These are phyloP conservation scores for Pinus taeda DNA, from an alignment of 75 land plant species.

Conservation along the genomic window DNA sequence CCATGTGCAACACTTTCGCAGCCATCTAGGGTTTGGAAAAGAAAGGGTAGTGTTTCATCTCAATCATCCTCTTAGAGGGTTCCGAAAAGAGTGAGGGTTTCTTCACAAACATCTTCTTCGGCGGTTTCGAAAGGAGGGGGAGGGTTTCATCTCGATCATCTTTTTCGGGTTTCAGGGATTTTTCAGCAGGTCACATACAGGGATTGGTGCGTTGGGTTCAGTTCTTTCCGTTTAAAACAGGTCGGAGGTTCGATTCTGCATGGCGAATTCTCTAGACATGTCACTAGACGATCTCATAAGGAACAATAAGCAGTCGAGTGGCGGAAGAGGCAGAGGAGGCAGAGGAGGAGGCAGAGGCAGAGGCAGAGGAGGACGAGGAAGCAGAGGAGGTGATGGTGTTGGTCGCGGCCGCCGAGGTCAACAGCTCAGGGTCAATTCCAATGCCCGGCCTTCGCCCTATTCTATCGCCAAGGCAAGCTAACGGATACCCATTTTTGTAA, in stretches of 20 bases:
- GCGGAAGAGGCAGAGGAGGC: slow-evolving; percentile 4
- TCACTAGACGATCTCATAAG: slow-evolving; percentile 44
- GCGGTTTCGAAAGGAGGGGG: not conserved
- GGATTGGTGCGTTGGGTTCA: not conserved
- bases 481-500: not conserved
- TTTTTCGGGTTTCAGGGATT: not conserved
- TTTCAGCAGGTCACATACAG: too few relatives aligned
- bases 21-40: not conserved
- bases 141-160: not conserved
- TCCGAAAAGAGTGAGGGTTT: not conserved
- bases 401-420: not conserved
- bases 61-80: not conserved
- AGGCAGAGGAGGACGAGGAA: not conserved
- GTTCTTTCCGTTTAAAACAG: not conserved
- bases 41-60: not conserved
- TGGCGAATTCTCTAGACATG: slow-evolving; percentile 36
- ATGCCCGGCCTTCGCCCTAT: not conserved
- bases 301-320: slow-evolving; percentile 34
- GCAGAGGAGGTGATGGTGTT: not conserved
- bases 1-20: not conserved
- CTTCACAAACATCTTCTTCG: not conserved
- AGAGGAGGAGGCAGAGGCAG: slow-evolving; percentile 2
- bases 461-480: slow-evolving; percentile 13
- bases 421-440: slow-evolving; percentile 5
- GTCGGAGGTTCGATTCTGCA: slow-evolving; percentile 1